A percentile compares a stretch with the other conserved stretches of the same genome.
Evolutionary conservation across 805 yeast species (phyloP).

Genomic region (Nakazawaea sp.): DNA sequence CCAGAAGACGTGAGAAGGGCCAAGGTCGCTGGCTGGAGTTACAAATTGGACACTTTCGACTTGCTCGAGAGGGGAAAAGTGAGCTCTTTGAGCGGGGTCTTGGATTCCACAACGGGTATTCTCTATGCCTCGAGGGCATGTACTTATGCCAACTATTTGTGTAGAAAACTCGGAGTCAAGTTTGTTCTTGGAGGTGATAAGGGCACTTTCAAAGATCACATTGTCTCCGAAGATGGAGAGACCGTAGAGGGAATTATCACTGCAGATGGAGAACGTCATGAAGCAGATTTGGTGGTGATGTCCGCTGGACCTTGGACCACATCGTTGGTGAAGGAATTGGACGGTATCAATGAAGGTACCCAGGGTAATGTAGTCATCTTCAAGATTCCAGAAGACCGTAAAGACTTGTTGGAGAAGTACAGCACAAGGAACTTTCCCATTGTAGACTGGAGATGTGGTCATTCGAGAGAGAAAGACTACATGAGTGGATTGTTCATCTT

Average conservation of each 20-base stretch:
- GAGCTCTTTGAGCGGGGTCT: constrained; percentile 16
- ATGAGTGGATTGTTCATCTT: constrained; percentile 27
- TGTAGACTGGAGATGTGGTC: constrained; percentile 22
- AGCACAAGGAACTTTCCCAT: constrained; percentile 26
- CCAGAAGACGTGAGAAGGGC: constrained; percentile 25
- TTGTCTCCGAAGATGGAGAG: constrained; percentile 11
- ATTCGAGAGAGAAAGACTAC: constrained; percentile 17
- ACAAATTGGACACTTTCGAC: constrained; percentile 19
- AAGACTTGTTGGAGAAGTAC: constrained; percentile 26
- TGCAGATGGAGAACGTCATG: constrained; percentile 16
- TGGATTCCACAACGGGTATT: constrained; percentile 27
- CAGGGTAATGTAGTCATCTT: constrained; percentile 28
- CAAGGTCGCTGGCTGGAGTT: constrained; percentile 20
- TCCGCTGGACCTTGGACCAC: constrained; percentile 19
- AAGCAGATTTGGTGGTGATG: constrained; percentile 16
- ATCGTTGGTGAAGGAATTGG: constrained; percentile 16
- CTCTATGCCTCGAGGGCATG: constrained; percentile 28
- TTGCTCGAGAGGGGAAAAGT: constrained; percentile 9
- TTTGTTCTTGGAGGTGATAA: constrained; percentile 21
- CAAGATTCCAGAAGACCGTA: constrained; percentile 28
- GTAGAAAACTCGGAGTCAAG: constrained; percentile 25
- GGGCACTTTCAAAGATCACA: constrained; percentile 21
- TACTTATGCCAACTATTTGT: constrained; percentile 21
- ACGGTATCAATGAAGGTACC: constrained; percentile 29
- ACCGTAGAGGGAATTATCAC: constrained; percentile 18